Evolutionary conservation across 768 basidiomycete genomes (phyloP).

Genomic region (Rhodotorula graminis): DNA sequence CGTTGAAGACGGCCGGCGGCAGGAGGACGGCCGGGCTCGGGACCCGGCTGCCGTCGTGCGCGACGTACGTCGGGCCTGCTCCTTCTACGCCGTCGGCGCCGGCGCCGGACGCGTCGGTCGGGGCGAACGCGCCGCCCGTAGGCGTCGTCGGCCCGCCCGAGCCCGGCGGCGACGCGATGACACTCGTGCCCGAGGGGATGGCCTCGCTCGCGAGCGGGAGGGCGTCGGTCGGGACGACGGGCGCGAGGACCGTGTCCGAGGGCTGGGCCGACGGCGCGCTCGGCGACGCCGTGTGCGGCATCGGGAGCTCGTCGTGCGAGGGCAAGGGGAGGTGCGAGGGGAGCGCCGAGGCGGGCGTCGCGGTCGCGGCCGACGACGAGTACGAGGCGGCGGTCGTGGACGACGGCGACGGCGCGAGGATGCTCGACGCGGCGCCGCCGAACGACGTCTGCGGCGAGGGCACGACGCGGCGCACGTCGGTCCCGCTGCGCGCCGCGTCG

Average conservation of each 20-base stretch:
- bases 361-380: background rate
- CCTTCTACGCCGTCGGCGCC: too few species aligned
- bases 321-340: background rate
- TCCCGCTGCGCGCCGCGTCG: background rate
- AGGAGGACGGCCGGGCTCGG: constrained; percentile 32
- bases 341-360: background rate
- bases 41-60: too few species aligned
- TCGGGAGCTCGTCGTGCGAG: constrained; percentile 17
- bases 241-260: constrained; percentile 33
- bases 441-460: constrained; percentile 20
- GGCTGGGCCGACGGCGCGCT: constrained; percentile 20
- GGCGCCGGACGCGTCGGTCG: too few species aligned
- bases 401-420: constrained; percentile 14
- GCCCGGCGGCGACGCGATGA: constrained; percentile 25
- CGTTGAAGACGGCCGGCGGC: constrained; percentile 37
- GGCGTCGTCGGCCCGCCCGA: constrained; percentile 14
- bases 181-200: constrained; percentile 36
- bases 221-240: constrained; percentile 11
- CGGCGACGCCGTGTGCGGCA: constrained; percentile 24
- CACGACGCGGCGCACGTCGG: background rate
- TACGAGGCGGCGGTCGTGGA: background rate
- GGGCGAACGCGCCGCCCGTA: background rate
- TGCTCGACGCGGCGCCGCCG: constrained; percentile 17
- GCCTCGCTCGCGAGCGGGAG: constrained; percentile 23
- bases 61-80: too few species aligned